Conservation (phyloP, 257 asterid species). For the Linaria vulgaris region DNA sequence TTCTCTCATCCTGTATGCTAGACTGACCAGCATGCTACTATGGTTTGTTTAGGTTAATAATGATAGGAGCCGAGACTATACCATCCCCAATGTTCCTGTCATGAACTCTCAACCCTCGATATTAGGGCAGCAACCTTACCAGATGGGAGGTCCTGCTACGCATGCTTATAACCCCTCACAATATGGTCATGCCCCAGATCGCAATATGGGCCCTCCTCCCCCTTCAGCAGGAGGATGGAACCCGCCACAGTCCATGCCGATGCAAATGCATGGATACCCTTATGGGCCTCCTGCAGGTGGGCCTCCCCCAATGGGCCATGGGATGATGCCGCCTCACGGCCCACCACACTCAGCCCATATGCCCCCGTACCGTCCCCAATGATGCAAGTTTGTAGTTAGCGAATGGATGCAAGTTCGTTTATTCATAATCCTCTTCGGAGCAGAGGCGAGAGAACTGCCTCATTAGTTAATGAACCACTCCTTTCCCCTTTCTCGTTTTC, state of each 20-base stretch:
- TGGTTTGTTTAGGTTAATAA: conserved; percentile 70
- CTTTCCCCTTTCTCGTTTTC: no score
- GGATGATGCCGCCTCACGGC: conserved; percentile 46
- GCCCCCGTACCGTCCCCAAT: conserved; percentile 24
- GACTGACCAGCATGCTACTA: neutral
- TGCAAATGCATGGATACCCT: conserved; percentile 76
- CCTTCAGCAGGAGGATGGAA: conserved; percentile 68
- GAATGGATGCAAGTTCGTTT: neutral
- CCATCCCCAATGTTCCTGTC: conserved; percentile 59
- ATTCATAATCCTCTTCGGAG: conserved; percentile 1
- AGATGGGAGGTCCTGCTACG: conserved; percentile 53
- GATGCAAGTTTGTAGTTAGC: neutral
- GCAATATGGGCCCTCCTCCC: conserved; percentile 46
- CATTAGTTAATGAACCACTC: neutral
- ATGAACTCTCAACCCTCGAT: conserved; percentile 67
- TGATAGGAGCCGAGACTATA: conserved; percentile 91
- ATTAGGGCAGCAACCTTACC: conserved; percentile 71
- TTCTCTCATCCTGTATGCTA: neutral
- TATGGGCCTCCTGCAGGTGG: conserved; percentile 54
- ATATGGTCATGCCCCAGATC: conserved; percentile 54
- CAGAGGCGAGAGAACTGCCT: conserved; percentile 8
- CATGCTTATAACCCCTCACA: conserved; percentile 53
- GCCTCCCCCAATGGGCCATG: conserved; percentile 49
- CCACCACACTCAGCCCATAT: conserved; percentile 50
- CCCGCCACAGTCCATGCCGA: conserved; percentile 52